Percentiles rank a stretch among this genome's conserved stretches.
These are phyloP conservation scores for Diaporthe aspalathi DNA, from an alignment of 2,329 filamentous ascomycete species.

Conservation along the genomic window DNA sequence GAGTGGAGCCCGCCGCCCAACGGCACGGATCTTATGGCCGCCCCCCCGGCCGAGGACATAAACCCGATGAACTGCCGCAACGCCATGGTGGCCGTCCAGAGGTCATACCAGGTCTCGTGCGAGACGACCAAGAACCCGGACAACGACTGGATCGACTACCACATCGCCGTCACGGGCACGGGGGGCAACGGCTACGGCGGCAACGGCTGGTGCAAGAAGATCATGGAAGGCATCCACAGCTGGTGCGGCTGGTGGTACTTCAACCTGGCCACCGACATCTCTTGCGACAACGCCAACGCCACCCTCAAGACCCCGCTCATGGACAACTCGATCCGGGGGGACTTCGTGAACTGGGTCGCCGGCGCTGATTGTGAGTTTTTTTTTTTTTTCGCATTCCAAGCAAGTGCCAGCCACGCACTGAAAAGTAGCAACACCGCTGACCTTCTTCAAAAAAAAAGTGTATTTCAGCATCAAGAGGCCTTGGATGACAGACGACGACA, in stretches of 20 bases:
- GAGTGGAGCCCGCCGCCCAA: not conserved
- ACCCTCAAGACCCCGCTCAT: not conserved
- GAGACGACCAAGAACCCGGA: not conserved
- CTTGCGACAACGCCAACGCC: not conserved
- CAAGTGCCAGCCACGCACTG: not conserved
- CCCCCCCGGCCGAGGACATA: not conserved
- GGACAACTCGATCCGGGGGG: not conserved
- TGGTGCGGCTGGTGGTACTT: not conserved
- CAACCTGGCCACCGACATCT: not conserved
- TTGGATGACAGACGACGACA: not conserved
- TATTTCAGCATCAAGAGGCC: not conserved
- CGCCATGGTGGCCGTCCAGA: not conserved
- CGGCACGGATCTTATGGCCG: too few species aligned
- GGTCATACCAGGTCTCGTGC: not conserved
- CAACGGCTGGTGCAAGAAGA: not conserved
- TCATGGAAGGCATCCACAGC: not conserved
- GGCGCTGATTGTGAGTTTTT: conserved; percentile 15
- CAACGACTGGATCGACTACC: not conserved
- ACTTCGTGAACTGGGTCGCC: not conserved
- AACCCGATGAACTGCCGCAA: not conserved
- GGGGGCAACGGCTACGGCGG: not conserved
- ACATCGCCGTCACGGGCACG: conserved; percentile 10
- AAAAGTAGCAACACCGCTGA: not conserved
- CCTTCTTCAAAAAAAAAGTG: not conserved
- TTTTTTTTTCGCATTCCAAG: not conserved